Evolutionary conservation across 495 filamentous ascomycete genomes (phyloP), one percentile per base, ranked within the genome.

Genomic region (Aspergillus indologenus): DNA sequence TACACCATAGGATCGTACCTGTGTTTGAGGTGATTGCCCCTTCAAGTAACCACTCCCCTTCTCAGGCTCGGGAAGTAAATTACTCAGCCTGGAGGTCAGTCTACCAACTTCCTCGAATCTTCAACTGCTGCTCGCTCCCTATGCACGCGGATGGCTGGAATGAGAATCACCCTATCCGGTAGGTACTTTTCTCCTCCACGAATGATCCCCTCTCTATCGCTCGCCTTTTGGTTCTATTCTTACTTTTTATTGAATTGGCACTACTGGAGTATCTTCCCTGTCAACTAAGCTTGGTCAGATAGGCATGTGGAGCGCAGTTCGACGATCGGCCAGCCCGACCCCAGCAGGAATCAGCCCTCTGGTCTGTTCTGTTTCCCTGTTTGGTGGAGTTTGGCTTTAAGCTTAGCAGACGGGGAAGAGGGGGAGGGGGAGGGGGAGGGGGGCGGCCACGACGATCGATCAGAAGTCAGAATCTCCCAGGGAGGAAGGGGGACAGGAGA

Each of bases 361-460:
- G 42, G 26, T 29, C 9, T 29, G 3, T 3, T 29, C 11, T 53
- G 51, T 57, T 61, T 62, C 56, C 61, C 61, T 59, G 52, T 59
- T 56, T 56, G 56, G 61, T 63, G 61, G 61, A 63, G 56, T 40
- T 59, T 20, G 51, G 61, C 34, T 57, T 53, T 63, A 63, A 63
- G 61, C 61, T 63, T 63, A 63, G 61, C 57, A 58, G 43, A 50
- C 46, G 54, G 24, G 52, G 54, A n/a, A n/a, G n/a, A n/a, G n/a
- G n/a, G n/a, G n/a, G n/a, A n/a, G n/a, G n/a, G n/a, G n/a, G n/a
- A n/a, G n/a, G n/a, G n/a, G n/a, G n/a, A n/a, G n/a, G n/a, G n/a
- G n/a, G n/a, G n/a, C n/a, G n/a, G n/a, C n/a, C 54, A 44, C 60
- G 60, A 61, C 54, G 42, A 23, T 56, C 34, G 42, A 47, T 19